These are phyloP conservation scores for Naganishia albida DNA, from an alignment of 1,284 basidiomycete genomes.

Conservation along the genomic window DNA sequence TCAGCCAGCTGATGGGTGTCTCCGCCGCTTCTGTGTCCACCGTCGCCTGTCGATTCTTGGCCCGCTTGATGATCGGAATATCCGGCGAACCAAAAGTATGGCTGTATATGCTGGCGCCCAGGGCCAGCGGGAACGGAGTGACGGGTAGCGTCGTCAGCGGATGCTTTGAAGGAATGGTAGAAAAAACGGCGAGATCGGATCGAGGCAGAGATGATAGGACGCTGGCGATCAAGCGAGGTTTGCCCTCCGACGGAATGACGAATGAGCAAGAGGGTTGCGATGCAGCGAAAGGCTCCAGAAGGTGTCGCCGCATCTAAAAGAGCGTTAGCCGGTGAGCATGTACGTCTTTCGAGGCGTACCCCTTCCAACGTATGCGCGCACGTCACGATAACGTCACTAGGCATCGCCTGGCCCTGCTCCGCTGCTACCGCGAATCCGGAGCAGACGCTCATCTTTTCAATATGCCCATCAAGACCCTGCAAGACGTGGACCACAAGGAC, in stretches of 20 bases:
- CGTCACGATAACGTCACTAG: conserved; percentile 55
- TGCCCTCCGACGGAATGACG: conserved; percentile 47
- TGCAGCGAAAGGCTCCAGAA: conserved; percentile 49
- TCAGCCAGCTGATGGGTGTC: conserved; percentile 32
- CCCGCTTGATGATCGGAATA: conserved; percentile 39
- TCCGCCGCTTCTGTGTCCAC: conserved; percentile 30
- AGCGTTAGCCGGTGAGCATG: conserved; percentile 19
- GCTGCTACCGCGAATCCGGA: conserved; percentile 60
- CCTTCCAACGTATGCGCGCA: conserved; percentile 71
- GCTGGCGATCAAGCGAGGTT: conserved; percentile 58
- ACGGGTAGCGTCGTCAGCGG: conserved; percentile 61
- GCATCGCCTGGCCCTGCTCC: background rate
- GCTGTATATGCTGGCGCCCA: conserved; percentile 59
- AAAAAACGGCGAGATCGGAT: conserved; percentile 63
- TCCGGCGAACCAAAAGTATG: conserved; percentile 61
- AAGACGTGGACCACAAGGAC: conserved; percentile 65
- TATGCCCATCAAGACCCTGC: conserved; percentile 45
- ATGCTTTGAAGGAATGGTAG: conserved; percentile 42
- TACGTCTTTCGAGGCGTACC: conserved; percentile 51
- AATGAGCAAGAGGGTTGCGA: conserved; percentile 58
- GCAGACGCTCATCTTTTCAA: conserved; percentile 61
- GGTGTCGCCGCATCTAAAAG: conserved; percentile 57
- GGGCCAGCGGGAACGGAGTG: conserved; percentile 66
- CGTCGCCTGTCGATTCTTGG: conserved; percentile 56
- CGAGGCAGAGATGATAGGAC: conserved; percentile 63